These are phyloP conservation scores for Colletotrichum eremochloae DNA, from an alignment of 2,329 filamentous ascomycete species.

Conservation along the genomic window DNA sequence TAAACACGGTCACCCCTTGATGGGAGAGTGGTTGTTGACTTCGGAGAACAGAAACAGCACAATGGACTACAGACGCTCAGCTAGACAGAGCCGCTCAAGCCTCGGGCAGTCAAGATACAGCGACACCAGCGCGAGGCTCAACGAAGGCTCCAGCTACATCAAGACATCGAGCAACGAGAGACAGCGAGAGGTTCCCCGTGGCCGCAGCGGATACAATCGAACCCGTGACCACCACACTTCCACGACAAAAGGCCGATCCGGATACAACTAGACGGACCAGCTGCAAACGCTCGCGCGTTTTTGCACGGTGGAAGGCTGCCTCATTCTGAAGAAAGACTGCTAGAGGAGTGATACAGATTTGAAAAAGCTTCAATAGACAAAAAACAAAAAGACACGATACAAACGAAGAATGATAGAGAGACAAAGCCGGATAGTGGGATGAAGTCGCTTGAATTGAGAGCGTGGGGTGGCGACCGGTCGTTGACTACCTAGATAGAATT, in stretches of 20 bases:
- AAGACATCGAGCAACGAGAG: conserved; percentile 4
- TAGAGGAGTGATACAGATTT: neutral
- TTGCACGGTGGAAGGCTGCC: neutral
- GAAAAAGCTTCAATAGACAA: neutral
- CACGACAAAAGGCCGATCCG: conserved; percentile 30
- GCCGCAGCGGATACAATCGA: conserved; percentile 37
- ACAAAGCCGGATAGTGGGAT: too few relatives aligned
- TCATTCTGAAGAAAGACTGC: neutral
- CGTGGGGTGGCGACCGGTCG: neutral
- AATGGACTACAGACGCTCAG: conserved; percentile 22
- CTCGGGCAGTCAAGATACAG: neutral
- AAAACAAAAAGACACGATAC: neutral
- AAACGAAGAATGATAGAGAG: neutral
- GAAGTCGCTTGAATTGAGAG: too few relatives aligned
- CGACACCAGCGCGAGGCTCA: neutral
- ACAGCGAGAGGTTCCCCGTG: conserved; percentile 10
- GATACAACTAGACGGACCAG: conserved; percentile 20
- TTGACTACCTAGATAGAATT: neutral
- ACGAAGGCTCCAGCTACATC: conserved; percentile 13
- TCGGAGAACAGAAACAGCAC: neutral
- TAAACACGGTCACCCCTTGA: neutral
- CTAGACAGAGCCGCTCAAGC: neutral
- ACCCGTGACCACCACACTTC: conserved; percentile 12
- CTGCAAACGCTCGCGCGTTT: neutral
- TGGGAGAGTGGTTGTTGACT: neutral